A percentile compares a stretch with the other conserved stretches of the same genome.
Conservation (phyloP, 1,284 basidiomycete species). For the Trichosporon inkin region DNA sequence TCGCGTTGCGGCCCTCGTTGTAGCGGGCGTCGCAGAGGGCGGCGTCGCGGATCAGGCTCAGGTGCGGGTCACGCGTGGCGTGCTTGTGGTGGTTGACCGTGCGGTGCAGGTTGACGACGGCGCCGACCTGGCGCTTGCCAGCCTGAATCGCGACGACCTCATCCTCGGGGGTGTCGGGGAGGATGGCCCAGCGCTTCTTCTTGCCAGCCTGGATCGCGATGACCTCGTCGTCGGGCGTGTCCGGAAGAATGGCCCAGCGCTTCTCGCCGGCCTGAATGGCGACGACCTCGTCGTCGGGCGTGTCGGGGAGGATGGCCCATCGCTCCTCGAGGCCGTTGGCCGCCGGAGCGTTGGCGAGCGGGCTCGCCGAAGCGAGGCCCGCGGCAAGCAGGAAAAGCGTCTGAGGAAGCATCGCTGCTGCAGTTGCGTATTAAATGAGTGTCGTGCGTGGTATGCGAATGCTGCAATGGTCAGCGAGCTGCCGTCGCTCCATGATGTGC, state of each 20-base stretch:
- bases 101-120: constrained; percentile 15
- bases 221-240: neutral
- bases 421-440: neutral
- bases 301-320: constrained; percentile 8
- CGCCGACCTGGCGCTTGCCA: constrained; percentile 21
- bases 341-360: neutral
- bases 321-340: neutral
- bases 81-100: constrained; percentile 17
- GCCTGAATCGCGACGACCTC: neutral
- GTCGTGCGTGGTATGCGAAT: neutral
- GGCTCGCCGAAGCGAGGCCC: constrained; percentile 1
- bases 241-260: constrained; percentile 6
- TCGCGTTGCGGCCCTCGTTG: constrained; percentile 30
- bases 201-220: neutral
- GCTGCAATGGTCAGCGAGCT: neutral
- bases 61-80: constrained; percentile 26
- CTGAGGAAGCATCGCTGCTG: constrained; percentile 3
- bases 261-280: neutral
- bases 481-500: neutral
- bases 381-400: constrained; percentile 3
- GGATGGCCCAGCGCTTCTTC: constrained; percentile 10
- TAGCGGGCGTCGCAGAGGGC: constrained; percentile 39
- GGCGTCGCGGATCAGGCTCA: constrained; percentile 36
- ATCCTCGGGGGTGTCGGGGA: neutral
- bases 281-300: neutral